A percentile compares a stretch with the other conserved stretches of the same genome.
phyloP scores from a whole-genome alignment of 2,329 filamentous ascomycete genomes.

The Harringtonia aguacate region DNA sequence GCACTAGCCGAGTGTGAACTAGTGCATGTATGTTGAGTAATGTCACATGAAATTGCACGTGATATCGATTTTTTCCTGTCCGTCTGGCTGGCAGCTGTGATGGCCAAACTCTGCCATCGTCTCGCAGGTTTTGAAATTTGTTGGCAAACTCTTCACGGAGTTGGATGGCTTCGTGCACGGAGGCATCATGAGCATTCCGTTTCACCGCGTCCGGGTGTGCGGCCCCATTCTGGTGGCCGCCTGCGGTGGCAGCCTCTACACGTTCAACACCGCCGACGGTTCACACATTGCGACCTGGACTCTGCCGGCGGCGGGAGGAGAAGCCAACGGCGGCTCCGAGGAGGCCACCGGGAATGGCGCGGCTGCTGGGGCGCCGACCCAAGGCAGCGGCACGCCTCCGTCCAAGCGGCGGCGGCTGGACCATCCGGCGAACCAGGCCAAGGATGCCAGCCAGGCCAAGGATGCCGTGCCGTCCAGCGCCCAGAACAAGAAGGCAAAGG shows the following conservation, averaged over 20 bases:
- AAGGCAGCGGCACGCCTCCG: slow-evolving; percentile 22
- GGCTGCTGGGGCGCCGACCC: slow-evolving; percentile 14
- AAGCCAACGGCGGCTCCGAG: too few species aligned
- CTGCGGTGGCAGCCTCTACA: slow-evolving; percentile 60
- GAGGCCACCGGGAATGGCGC: slow-evolving; percentile 20
- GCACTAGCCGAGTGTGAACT: background rate
- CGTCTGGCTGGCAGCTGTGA: too few species aligned
- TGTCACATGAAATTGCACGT: slow-evolving; percentile 8
- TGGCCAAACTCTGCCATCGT: background rate
- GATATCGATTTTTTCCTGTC: background rate
- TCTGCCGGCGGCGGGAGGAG: slow-evolving; percentile 24
- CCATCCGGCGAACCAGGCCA: slow-evolving; percentile 7
- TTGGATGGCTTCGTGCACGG: too few species aligned
- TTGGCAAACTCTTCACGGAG: too few species aligned
- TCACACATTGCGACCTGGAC: slow-evolving; percentile 52
- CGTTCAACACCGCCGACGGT: slow-evolving; percentile 50
- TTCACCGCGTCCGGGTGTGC: slow-evolving; percentile 48
- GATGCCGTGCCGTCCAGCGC: background rate
- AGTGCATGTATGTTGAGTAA: background rate
- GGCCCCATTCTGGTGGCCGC: slow-evolving; percentile 59
- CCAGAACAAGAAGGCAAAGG: background rate
- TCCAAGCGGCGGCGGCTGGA: slow-evolving; percentile 17
- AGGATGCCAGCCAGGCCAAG: slow-evolving; percentile 10
- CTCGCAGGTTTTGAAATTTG: too few species aligned
- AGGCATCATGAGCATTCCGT: slow-evolving; percentile 42